Evolutionary conservation across 73 alveolate genomes (phyloP), one percentile per base, ranked within the genome.

Genomic region (Blepharisma stoltei): DNA sequence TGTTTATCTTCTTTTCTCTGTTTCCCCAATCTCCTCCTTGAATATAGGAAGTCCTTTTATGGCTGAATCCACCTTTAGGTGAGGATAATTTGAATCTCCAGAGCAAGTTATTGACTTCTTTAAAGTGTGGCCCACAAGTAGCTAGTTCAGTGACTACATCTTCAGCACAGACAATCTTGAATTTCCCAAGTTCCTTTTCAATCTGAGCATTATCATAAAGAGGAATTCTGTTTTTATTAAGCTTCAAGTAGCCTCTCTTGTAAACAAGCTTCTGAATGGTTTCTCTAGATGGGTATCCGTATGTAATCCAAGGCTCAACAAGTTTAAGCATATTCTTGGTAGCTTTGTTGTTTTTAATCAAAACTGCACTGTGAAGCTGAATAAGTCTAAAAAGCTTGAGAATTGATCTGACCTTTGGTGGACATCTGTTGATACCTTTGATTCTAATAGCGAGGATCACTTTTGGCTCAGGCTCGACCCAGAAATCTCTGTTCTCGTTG

Each of bases 171-270:
- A 89, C 81, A 78, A 93, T 90, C 50, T 97, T 97, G 78, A 84
- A 83, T 87, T 96, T 96, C 60, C 97, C 97, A 69, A 96, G 92
- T 7, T 84, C 84, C 68, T 90, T 79, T 82, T 92, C 98, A 77
- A 96, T 88, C 86, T 92, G 85, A 67, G 79, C 81, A 88, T 96
- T 96, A 87, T 94, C 95, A 52, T 91, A 70, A 71, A 94, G 87
- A 44, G 98, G 98, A 80, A 94, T 83, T 89, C 98, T 91, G 69
- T 90, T 27, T 52, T 94, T 92, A 82, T 89, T 88, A 67, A 93
- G 92, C 92, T 93, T 93, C 49, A 93, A 97, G 85, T 77, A 86
- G 43, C 98, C 98, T 92, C 98, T 94, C 96, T 94, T 94, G 95
- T 94, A 94, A 84, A 94, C 82, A 71, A 94, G 87, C 47, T 94